A percentile compares a stretch with the other conserved stretches of the same genome.
Evolutionary conservation across 192 early-diverging fungal species (phyloP).

Genomic region (Mortierella hygrophila): DNA sequence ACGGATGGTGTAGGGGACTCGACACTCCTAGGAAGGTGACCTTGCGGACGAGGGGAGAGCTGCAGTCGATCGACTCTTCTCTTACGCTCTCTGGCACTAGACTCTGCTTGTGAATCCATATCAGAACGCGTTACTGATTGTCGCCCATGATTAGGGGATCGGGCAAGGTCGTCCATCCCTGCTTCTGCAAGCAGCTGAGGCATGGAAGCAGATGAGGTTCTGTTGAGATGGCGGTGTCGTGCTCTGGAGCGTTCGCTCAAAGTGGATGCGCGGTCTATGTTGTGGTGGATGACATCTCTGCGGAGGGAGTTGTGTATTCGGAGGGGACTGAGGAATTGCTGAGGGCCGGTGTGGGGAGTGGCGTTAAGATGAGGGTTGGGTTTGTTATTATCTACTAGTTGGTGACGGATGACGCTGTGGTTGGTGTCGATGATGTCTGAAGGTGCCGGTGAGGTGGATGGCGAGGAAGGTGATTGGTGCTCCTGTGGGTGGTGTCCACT

Average conservation of each 20-base stretch:
- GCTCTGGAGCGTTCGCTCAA: not conserved
- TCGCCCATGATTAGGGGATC: not conserved
- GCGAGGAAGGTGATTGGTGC: not conserved
- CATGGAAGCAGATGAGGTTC: slow-evolving; percentile 5
- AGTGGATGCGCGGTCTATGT: not conserved
- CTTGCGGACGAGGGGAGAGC: not conserved
- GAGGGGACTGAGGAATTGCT: not conserved
- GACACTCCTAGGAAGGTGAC: not conserved
- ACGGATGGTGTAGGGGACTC: not conserved
- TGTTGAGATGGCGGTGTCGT: not conserved
- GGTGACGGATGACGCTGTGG: not conserved
- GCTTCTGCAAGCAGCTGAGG: not conserved
- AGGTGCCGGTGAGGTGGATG: not conserved
- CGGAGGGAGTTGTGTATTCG: not conserved
- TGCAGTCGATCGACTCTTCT: slow-evolving; percentile 10
- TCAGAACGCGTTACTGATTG: slow-evolving; percentile 2
- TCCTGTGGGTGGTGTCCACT: not conserved
- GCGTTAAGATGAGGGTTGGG: not conserved
- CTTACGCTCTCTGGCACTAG: not conserved
- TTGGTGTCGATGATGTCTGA: not conserved
- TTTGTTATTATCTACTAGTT: not conserved
- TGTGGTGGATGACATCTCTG: not conserved
- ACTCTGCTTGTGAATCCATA: not conserved
- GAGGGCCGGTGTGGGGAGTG: not conserved
- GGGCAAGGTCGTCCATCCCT: not conserved